Evolutionary conservation across 2,329 filamentous ascomycete genomes (phyloP).

Genomic region (Lachnellula hyalina): DNA sequence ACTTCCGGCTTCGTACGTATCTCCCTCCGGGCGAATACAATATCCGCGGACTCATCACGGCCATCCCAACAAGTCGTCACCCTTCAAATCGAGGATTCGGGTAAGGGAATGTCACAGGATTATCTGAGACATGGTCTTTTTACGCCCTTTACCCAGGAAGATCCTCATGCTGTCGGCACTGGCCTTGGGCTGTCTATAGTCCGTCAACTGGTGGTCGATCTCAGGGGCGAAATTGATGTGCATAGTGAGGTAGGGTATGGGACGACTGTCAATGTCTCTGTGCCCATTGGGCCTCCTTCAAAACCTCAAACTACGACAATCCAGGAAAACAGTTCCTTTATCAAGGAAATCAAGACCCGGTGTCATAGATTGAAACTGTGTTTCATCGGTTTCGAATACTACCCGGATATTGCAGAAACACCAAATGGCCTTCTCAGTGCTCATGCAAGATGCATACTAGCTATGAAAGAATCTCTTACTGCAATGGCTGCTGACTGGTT

Average conservation of each 20-base stretch:
- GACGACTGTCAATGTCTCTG: conserved; percentile 46
- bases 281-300: conserved; percentile 29
- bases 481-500: conserved; percentile 19
- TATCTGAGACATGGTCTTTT: conserved; percentile 54
- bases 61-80: conserved; percentile 4
- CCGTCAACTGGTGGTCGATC: conserved; percentile 50
- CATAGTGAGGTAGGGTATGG: conserved; percentile 47
- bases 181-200: conserved; percentile 61
- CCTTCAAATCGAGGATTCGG: conserved; percentile 53
- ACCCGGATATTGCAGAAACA: conserved; percentile 9
- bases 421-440: conserved; percentile 10
- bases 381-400: conserved; percentile 18
- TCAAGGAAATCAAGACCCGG: conserved; percentile 5
- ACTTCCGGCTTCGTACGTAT: conserved; percentile 44
- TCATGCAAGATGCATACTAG: conserved; percentile 10
- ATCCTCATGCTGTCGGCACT: conserved; percentile 47
- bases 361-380: conserved; percentile 14
- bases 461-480: conserved; percentile 13
- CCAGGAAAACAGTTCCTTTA: not conserved
- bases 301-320: not conserved
- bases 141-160: conserved; percentile 56
- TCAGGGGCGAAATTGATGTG: conserved; percentile 56
- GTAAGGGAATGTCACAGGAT: conserved; percentile 56
- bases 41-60: not conserved
- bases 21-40: conserved; percentile 25